Evolutionary conservation across 148 eudicot genomes (phyloP), one percentile per base, ranked within the genome.

Genomic region (Amaranthus cruentus): DNA sequence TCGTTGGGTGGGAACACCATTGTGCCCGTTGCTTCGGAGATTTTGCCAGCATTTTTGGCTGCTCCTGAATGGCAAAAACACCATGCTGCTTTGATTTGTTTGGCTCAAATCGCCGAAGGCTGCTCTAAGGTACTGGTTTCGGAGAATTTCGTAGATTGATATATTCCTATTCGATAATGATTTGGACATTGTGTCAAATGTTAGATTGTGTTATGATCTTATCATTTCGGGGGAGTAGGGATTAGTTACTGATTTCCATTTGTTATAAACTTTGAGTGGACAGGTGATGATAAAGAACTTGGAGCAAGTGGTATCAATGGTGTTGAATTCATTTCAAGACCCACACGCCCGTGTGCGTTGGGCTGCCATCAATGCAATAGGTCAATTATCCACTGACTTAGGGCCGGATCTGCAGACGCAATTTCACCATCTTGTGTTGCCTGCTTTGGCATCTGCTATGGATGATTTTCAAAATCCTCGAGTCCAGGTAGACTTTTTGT

Each of bases 291-390:
- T 82, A 70, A 93, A 87, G 76, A 93, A 89, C 81, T 81, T 93
- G 77, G 98, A 89, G 74, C 96, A 86, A 82, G 88, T 90, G 69
- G 86, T 90, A 70, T 83, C 83, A 47, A 93, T 93, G 98, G 94
- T 93, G 46, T 76, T 93, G 82, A 89, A 80, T 73, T 90, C 96
- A 15, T 93, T 93, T 66, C 90, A 93, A 84, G 88, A 90, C 76
- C 88, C 94, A n/a, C 98, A 93, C 68, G 86, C 98, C 51, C 92
- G 98, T 62, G 98, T 86, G 51, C 84, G 98, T 50, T 93, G 98
- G 98, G 94, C 98, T n/a, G 98, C 98, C 47, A 90, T 93, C 76
- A 93, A 93, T 81, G 98, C 96, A 5, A 91, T 93, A 72, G 96
- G 98, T 59, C 96, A 93, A 75, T 62, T 93, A 69, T 91, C 96